A percentile compares a stretch with the other conserved stretches of the same genome.
phyloP scores from a whole-genome alignment of 2,329 filamentous ascomycete species.

The Cladophialophora chaetospira region DNA sequence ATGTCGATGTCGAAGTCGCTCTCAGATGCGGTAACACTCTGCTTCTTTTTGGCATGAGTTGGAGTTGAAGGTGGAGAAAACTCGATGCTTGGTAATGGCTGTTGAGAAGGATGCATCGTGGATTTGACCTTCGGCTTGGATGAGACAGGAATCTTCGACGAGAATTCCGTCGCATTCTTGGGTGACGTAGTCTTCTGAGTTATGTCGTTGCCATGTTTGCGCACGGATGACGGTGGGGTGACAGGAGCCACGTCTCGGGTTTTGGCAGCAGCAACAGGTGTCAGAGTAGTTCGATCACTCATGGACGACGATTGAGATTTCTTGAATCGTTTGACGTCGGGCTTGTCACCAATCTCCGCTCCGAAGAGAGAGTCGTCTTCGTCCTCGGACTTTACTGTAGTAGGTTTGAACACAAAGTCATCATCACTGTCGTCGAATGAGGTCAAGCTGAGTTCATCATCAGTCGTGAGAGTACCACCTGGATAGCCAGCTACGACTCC shows the following conservation, averaged over 20 bases:
- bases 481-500: no score
- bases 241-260: no score
- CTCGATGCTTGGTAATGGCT: slow-evolving; percentile 22
- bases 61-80: slow-evolving; percentile 6
- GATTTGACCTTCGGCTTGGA: neutral
- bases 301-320: neutral
- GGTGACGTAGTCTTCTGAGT: neutral
- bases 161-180: neutral
- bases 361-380: neutral
- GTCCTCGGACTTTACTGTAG: slow-evolving; percentile 6
- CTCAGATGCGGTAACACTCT: no score
- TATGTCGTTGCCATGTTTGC: neutral
- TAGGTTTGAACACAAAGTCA: neutral
- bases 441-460: neutral
- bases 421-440: neutral
- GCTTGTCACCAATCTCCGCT: neutral
- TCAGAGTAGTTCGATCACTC: neutral
- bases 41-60: neutral
- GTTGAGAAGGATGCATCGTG: slow-evolving; percentile 2
- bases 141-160: neutral
- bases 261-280: neutral
- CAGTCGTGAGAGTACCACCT: neutral
- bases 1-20: slow-evolving; percentile 14
- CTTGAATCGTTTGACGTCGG: slow-evolving; percentile 1
- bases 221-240: neutral